A percentile compares a stretch with the other conserved stretches of the same genome.
phyloP scores from a whole-genome alignment of 2,329 filamentous ascomycete species.

The Ophiocordyceps camponoti-floridani region DNA sequence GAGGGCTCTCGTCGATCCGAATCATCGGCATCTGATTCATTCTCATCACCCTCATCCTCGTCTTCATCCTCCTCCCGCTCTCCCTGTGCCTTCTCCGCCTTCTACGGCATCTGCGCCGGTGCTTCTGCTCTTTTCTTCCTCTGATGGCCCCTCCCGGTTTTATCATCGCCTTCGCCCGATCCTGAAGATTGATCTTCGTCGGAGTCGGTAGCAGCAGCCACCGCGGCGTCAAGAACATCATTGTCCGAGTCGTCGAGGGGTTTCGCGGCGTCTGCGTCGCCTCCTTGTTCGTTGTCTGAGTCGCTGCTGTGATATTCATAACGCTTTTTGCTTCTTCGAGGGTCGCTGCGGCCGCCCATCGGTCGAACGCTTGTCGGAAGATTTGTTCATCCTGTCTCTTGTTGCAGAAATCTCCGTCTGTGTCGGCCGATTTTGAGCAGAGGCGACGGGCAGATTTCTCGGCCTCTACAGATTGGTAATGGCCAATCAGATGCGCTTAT shows the following conservation, averaged over 20 bases:
- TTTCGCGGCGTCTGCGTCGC: slow-evolving; percentile 36
- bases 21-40: slow-evolving; percentile 19
- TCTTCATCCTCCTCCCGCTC: slow-evolving; percentile 6
- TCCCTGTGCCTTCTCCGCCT: slow-evolving; percentile 9
- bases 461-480: too few relatives aligned
- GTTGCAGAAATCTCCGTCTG: too few relatives aligned
- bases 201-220: slow-evolving; percentile 12
- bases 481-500: too few relatives aligned
- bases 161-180: slow-evolving; percentile 5
- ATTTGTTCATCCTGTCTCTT: slow-evolving; percentile 12
- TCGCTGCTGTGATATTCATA: slow-evolving; percentile 32
- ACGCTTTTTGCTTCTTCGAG: slow-evolving; percentile 33
- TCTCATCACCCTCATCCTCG: slow-evolving; percentile 16
- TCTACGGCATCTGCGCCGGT: slow-evolving; percentile 1
- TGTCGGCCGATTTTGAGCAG: too few relatives aligned
- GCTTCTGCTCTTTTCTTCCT: slow-evolving; percentile 5
- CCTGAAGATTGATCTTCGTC: slow-evolving; percentile 13
- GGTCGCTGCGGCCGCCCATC: slow-evolving; percentile 19
- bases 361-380: slow-evolving; percentile 12
- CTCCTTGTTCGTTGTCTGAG: slow-evolving; percentile 23
- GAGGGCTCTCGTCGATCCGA: slow-evolving; percentile 5
- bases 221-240: slow-evolving; percentile 3
- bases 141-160: too few relatives aligned
- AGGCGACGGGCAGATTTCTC: too few relatives aligned
- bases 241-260: slow-evolving; percentile 31